A percentile compares a stretch with the other conserved stretches of the same genome.
Evolutionary conservation across 2,329 filamentous ascomycete species (phyloP).

Genomic region (Fusarium caatingaense): DNA sequence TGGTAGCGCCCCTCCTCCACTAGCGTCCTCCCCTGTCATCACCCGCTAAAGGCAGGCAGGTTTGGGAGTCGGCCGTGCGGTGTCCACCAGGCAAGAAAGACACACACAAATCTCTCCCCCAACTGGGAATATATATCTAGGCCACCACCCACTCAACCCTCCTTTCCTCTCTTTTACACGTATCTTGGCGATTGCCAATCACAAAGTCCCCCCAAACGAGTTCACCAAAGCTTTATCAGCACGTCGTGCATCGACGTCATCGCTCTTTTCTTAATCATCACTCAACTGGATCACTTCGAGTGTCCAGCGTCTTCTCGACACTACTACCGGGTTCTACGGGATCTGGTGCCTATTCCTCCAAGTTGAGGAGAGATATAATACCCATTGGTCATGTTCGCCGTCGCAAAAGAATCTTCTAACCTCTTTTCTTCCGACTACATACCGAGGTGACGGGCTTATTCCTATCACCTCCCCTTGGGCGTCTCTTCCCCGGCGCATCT

Average conservation of each 20-base stretch:
- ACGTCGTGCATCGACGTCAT: slow-evolving; percentile 47
- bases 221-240: slow-evolving; percentile 31
- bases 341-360: slow-evolving; percentile 49
- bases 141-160: slow-evolving; percentile 47
- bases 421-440: slow-evolving; percentile 70
- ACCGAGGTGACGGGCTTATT: slow-evolving; percentile 69
- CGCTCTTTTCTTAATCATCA: slow-evolving; percentile 40
- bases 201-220: slow-evolving; percentile 38
- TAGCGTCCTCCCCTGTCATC: slow-evolving; percentile 35
- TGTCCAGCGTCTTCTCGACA: slow-evolving; percentile 46
- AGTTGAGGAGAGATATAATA: slow-evolving; percentile 50
- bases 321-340: slow-evolving; percentile 45
- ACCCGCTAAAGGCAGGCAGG: slow-evolving; percentile 35
- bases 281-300: slow-evolving; percentile 45
- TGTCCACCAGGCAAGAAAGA: slow-evolving; percentile 28
- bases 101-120: slow-evolving; percentile 42
- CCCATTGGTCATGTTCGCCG: slow-evolving; percentile 65
- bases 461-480: slow-evolving; percentile 60
- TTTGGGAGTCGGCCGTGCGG: slow-evolving; percentile 40
- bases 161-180: slow-evolving; percentile 46
- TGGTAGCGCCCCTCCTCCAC: slow-evolving; percentile 32
- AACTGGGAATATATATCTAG: slow-evolving; percentile 50
- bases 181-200: slow-evolving; percentile 56
- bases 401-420: slow-evolving; percentile 64
- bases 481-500: slow-evolving; percentile 47